A percentile compares a stretch with the other conserved stretches of the same genome.
Evolutionary conservation across 2,329 filamentous ascomycete species (phyloP).

Genomic region (Fusarium sp.): DNA sequence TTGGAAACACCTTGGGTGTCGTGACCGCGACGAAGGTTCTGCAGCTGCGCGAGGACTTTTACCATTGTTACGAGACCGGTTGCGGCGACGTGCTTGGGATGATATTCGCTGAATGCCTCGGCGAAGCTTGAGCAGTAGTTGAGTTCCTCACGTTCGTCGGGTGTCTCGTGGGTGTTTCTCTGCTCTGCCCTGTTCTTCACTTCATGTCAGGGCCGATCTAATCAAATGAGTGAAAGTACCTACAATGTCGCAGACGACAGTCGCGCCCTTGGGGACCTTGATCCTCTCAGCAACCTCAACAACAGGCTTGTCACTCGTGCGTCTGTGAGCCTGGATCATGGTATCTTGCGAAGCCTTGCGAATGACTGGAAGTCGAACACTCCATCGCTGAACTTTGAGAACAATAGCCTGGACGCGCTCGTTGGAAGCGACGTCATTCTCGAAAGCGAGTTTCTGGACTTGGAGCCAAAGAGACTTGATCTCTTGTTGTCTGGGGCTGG

Average conservation of each 20-base stretch:
- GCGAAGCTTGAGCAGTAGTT: slow-evolving; percentile 30
- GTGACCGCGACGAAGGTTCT: slow-evolving; percentile 32
- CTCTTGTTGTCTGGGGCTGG: background rate
- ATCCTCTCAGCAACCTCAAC: background rate
- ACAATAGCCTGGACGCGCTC: background rate
- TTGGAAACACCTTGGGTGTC: slow-evolving; percentile 30
- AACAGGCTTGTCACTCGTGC: background rate
- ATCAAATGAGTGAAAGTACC: background rate
- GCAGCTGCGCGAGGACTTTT: slow-evolving; percentile 32
- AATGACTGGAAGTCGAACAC: background rate
- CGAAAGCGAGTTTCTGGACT: background rate
- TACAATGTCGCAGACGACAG: slow-evolving; percentile 9
- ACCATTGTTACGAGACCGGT: slow-evolving; percentile 27
- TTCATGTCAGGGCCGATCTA: accelerated
- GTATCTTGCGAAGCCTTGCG: background rate
- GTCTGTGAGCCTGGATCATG: background rate
- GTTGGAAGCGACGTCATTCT: background rate
- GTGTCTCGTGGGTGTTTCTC: background rate
- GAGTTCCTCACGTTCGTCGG: background rate
- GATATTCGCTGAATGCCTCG: slow-evolving; percentile 28
- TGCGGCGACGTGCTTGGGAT: slow-evolving; percentile 27
- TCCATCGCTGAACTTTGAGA: background rate
- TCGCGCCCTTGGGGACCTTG: background rate
- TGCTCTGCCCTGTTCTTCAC: background rate
- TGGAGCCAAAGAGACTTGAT: background rate